Evolutionary conservation across 2,329 filamentous ascomycete genomes (phyloP), one percentile per base, ranked within the genome.

Genomic region (Tothia fuscella): DNA sequence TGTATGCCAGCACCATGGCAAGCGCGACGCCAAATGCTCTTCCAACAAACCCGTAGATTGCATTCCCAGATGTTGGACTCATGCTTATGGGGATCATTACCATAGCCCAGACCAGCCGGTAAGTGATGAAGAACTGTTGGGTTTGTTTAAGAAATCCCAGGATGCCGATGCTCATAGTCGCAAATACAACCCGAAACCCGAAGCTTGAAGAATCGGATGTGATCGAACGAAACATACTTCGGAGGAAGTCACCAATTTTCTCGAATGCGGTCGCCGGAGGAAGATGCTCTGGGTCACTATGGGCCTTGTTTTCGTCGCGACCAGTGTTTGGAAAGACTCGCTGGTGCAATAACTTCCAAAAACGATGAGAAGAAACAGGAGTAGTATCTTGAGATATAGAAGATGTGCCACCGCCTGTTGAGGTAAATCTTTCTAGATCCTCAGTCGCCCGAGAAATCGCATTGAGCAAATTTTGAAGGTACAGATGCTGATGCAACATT

Each of bases 91-190:
- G 16, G 10, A 25, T 38, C 35, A 38, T 38, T 12, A 38, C 21
- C 35, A 38, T 17, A 7, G 35, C 35, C 35, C 35, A 38, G 16
- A 38, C 16, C 35, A 38, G 9, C 7, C 35, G 35, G 9, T 38
- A 25, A 10, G 10, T 24, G 35, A 38, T 25, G 35, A 38, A 38
- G 21, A 38, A 38, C 7, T 20, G 16, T 13, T 38, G 35, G 9
- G 35, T 38, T 12, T 20, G 9, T 24, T 38, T 9, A 7, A 38
- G 17, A 16, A 22, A 38, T 9, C 12, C 35, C 19, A 38, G 9
- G 35, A 38, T 38, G 6, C 35, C 35, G 16, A 38, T 25, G 35
- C 35, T 38, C 35, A 38, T 38, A 10, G 35, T 38, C 9, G 35
- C 35, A 6, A 16, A 10, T 9, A 25, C 9, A 7, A 38, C 35